A percentile compares a stretch with the other conserved stretches of the same genome.
These are phyloP conservation scores for Telopea speciosissima DNA, from an alignment of 177 flowering plant species.

Conservation along the genomic window DNA sequence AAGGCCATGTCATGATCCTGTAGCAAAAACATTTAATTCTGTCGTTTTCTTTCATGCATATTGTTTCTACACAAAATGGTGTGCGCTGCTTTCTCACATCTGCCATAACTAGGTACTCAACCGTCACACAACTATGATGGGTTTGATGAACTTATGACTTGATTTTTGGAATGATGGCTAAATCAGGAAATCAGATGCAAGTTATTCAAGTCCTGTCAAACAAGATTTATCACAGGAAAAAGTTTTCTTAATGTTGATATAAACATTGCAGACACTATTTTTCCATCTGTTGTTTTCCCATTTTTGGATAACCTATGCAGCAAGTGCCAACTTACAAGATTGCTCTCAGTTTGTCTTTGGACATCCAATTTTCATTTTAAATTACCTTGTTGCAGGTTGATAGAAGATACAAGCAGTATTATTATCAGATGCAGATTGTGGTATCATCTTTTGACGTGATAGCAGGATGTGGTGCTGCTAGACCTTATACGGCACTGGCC, in stretches of 20 bases:
- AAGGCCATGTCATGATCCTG: neutral
- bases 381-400: conserved; percentile 52
- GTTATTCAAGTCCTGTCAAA: neutral
- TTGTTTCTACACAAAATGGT: neutral
- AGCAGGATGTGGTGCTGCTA: conserved; percentile 84
- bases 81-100: neutral
- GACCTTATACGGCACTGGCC: conserved; percentile 85
- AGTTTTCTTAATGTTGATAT: neutral
- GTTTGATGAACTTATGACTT: neutral
- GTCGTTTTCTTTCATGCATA: neutral
- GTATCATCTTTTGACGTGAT: conserved; percentile 83
- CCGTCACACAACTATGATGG: neutral
- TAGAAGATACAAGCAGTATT: conserved; percentile 83
- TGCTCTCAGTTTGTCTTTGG: neutral
- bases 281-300: neutral
- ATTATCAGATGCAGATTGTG: conserved; percentile 91
- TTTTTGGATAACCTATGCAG: too few species aligned
- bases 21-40: neutral
- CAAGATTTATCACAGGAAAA: neutral
- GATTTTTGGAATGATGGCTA: neutral
- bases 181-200: neutral
- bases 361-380: neutral
- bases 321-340: neutral
- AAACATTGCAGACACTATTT: neutral
- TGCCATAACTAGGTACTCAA: neutral